Evolutionary conservation across 257 asterid genomes (phyloP).

Genomic region (Nicotiana sylvestris): DNA sequence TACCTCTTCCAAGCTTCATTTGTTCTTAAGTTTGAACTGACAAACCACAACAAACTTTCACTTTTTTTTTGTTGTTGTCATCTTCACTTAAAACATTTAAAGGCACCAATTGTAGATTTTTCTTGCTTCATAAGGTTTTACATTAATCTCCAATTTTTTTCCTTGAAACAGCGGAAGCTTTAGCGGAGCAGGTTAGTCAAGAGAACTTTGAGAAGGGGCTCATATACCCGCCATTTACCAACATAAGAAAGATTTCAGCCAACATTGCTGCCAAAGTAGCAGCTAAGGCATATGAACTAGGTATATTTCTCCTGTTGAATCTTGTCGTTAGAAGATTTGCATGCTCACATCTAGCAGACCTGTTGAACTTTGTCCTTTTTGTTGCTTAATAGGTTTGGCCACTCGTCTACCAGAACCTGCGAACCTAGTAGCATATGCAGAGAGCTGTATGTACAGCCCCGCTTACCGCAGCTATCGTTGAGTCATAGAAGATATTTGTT

Average conservation of each 20-base stretch:
- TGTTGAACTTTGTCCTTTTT: not conserved
- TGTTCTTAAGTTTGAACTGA: not conserved
- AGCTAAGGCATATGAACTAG: slow-evolving; percentile 87
- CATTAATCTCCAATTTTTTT: slow-evolving; percentile 11
- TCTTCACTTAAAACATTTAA: not conserved
- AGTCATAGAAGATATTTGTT: slow-evolving; percentile 13
- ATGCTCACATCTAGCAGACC: too few species aligned
- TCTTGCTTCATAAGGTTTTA: not conserved
- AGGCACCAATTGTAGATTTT: not conserved
- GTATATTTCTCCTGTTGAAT: slow-evolving; percentile 23
- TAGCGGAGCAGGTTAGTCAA: slow-evolving; percentile 70
- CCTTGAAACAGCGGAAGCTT: slow-evolving; percentile 76
- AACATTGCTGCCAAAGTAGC: slow-evolving; percentile 84
- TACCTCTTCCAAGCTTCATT: slow-evolving; percentile 1
- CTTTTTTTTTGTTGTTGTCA: not conserved
- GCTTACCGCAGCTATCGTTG: slow-evolving; percentile 69
- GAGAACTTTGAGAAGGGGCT: slow-evolving; percentile 78
- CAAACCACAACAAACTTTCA: not conserved
- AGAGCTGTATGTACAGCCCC: slow-evolving; percentile 95
- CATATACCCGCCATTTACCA: slow-evolving; percentile 73
- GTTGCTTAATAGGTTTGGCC: slow-evolving; percentile 59
- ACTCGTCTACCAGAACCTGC: slow-evolving; percentile 77
- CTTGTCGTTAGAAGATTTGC: not conserved
- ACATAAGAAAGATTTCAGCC: slow-evolving; percentile 85
- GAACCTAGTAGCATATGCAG: slow-evolving; percentile 63